Evolutionary conservation across 2,329 filamentous ascomycete genomes (phyloP).

Genomic region (Sphaerulina musiva): DNA sequence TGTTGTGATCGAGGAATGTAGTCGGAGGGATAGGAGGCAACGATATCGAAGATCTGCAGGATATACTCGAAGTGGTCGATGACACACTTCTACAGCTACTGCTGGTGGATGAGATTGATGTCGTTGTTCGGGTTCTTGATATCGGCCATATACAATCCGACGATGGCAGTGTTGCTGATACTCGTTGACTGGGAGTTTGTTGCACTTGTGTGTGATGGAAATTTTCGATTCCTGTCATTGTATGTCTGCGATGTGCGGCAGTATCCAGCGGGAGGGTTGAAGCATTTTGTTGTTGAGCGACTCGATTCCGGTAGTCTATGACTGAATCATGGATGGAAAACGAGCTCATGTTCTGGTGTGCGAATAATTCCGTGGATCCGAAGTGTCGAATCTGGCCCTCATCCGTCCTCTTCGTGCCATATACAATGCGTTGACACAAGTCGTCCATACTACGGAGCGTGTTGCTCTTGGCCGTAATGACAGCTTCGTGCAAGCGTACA

Average conservation of each 20-base stretch:
- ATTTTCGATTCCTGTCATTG: background rate
- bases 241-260: background rate
- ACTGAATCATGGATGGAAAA: slow-evolving; percentile 1
- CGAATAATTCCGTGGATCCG: background rate
- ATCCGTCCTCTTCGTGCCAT: background rate
- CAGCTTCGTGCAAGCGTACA: slow-evolving; percentile 34
- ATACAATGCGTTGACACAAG: slow-evolving; percentile 22
- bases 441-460: slow-evolving; percentile 28
- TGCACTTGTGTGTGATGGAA: background rate
- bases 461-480: slow-evolving; percentile 13
- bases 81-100: slow-evolving; percentile 4
- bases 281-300: background rate
- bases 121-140: background rate
- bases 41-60: slow-evolving; percentile 3
- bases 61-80: background rate
- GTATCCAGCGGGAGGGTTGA: background rate
- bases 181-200: background rate
- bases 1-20: background rate
- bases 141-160: too few relatives aligned
- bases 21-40: background rate
- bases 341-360: background rate
- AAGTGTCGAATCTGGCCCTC: background rate
- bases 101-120: background rate
- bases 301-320: background rate
- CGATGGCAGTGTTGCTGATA: too few relatives aligned